These are phyloP conservation scores for Talaromyces ruber DNA, from an alignment of 495 filamentous ascomycete species.

Conservation along the genomic window DNA sequence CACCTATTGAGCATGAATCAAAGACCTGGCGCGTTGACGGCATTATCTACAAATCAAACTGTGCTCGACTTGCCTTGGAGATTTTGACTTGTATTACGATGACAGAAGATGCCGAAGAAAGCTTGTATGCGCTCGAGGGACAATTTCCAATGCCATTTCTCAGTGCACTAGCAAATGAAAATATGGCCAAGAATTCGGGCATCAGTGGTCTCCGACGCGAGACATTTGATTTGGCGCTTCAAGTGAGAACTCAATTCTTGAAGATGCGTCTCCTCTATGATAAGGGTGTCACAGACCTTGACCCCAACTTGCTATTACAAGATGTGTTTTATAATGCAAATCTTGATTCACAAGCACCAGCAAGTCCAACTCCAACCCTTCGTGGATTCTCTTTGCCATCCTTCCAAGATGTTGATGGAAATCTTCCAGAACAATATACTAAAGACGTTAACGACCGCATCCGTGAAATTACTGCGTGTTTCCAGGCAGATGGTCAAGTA, in stretches of 20 bases:
- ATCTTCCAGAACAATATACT: slow-evolving; percentile 22
- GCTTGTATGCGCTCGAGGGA: slow-evolving; percentile 20
- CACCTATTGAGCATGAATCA: slow-evolving; percentile 5
- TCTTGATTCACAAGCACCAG: slow-evolving; percentile 11
- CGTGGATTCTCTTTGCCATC: slow-evolving; percentile 24
- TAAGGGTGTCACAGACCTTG: slow-evolving; percentile 17
- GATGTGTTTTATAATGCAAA: slow-evolving; percentile 19
- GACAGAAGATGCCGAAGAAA: slow-evolving; percentile 10
- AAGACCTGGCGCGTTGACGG: slow-evolving; percentile 18
- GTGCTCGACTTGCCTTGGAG: slow-evolving; percentile 25
- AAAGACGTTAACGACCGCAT: slow-evolving; percentile 23
- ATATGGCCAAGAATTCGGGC: slow-evolving; percentile 8
- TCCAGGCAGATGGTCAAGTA: slow-evolving; percentile 13
- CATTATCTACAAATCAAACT: slow-evolving; percentile 29
- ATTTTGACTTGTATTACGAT: slow-evolving; percentile 18
- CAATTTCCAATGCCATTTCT: slow-evolving; percentile 28
- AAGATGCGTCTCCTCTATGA: slow-evolving; percentile 22
- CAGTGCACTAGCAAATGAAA: slow-evolving; percentile 9
- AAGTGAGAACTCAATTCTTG: slow-evolving; percentile 31
- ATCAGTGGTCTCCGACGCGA: slow-evolving; percentile 18
- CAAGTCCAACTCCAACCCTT: slow-evolving; percentile 10
- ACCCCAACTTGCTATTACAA: slow-evolving; percentile 17
- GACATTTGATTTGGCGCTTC: slow-evolving; percentile 30
- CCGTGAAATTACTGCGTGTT: slow-evolving; percentile 19
- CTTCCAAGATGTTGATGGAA: slow-evolving; percentile 21